Evolutionary conservation across 441 rosid genomes (phyloP).

Genomic region (Syzygium syzygioides): DNA sequence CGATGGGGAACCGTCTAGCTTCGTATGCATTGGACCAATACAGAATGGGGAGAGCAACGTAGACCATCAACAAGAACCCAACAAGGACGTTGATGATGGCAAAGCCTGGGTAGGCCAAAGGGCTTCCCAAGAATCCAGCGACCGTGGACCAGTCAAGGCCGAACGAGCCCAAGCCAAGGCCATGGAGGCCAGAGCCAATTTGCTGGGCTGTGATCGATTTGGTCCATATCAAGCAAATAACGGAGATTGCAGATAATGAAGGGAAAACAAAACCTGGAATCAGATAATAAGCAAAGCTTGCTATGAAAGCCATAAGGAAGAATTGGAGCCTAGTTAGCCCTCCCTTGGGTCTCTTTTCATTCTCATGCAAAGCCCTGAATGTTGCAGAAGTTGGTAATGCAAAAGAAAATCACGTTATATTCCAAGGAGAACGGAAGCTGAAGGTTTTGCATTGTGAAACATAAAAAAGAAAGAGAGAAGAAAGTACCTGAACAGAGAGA

Average conservation of each 20-base stretch:
- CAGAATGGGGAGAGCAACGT: constrained; percentile 52
- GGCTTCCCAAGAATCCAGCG: constrained; percentile 66
- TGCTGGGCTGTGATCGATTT: constrained; percentile 56
- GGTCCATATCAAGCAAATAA: constrained; percentile 77
- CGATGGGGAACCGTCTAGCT: constrained; percentile 57
- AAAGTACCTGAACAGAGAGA: constrained; percentile 68
- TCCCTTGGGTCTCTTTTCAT: constrained; percentile 51
- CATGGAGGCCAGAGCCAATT: constrained; percentile 61
- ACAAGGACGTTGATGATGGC: constrained; percentile 48
- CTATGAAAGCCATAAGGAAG: constrained; percentile 47
- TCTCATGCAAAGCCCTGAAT: constrained; percentile 72
- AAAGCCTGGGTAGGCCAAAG: constrained; percentile 62
- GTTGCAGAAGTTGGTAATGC: not conserved
- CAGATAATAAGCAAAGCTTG: constrained; percentile 72
- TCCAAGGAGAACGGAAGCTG: not conserved
- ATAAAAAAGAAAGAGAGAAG: not conserved
- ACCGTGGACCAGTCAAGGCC: constrained; percentile 81
- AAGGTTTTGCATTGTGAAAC: not conserved
- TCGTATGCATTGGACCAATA: constrained; percentile 49
- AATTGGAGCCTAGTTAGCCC: constrained; percentile 64
- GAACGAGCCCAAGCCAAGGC: constrained; percentile 74
- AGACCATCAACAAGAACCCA: constrained; percentile 54
- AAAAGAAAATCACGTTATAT: not conserved
- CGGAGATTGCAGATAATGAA: constrained; percentile 54
- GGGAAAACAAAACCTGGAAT: constrained; percentile 76